Conservation (phyloP, 2,329 filamentous ascomycete genomes). For the Colletotrichum sp. region DNA sequence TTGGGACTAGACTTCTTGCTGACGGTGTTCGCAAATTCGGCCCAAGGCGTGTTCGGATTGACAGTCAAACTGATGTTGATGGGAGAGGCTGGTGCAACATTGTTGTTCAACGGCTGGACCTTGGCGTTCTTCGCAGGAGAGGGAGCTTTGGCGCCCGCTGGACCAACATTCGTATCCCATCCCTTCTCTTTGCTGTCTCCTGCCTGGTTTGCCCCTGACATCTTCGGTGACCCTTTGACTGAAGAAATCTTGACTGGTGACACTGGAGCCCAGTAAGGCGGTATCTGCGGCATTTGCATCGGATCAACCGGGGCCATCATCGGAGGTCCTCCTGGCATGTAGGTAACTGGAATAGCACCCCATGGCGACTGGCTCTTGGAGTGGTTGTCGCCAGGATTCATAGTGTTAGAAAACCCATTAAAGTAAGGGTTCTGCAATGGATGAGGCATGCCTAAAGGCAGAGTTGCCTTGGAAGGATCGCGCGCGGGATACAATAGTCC, state of each 20-base stretch:
- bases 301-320: constrained; percentile 2
- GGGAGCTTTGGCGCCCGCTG: background rate
- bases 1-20: constrained; percentile 11
- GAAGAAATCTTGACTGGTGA: background rate
- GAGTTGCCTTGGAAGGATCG: constrained; percentile 31
- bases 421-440: constrained; percentile 48
- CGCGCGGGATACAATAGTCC: constrained; percentile 51
- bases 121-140: background rate
- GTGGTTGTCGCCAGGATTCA: constrained; percentile 14
- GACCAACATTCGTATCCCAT: constrained; percentile 21
- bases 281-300: constrained; percentile 7
- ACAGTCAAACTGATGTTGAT: constrained; percentile 16
- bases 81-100: constrained; percentile 4
- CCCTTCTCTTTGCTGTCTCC: constrained; percentile 17
- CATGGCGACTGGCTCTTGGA: constrained; percentile 15
- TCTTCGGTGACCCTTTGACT: background rate
- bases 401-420: constrained; percentile 38
- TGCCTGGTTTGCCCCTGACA: constrained; percentile 8
- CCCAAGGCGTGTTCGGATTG: constrained; percentile 19
- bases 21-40: background rate
- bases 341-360: background rate
- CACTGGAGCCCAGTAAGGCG: background rate
- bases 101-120: background rate
- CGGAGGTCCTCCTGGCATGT: constrained; percentile 8
- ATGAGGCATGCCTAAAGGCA: constrained; percentile 49